Evolutionary conservation across 108 stramenopile species (phyloP), one percentile per base, ranked within the genome.

Genomic region (Nitzschia sp.): DNA sequence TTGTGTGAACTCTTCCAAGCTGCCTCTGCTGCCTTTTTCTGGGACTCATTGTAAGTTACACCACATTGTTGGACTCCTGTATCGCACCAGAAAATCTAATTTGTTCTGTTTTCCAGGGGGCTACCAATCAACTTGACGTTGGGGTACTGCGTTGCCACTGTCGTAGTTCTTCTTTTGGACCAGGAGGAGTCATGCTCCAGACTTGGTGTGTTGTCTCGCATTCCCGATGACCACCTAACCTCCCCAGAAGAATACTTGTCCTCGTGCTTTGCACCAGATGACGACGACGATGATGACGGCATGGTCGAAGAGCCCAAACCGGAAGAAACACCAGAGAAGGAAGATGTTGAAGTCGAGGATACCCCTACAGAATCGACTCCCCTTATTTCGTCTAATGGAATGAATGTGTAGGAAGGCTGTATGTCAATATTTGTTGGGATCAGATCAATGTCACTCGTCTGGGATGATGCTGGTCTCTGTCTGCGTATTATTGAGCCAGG

Each of bases 91-190:
- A n/a, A n/a, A n/a, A n/a, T n/a, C n/a, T n/a, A n/a, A n/a, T n/a
- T n/a, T n/a, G n/a, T n/a, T n/a, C n/a, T n/a, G n/a, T n/a, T n/a
- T 17, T 9, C 41, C 40, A 72, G 71, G 5, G 71, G 55, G 6
- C 15, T 57, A 41, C 54, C 71, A 0, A 53, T 72, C n/a, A 17
- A 54, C 7, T 63, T 53, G 41, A 52, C 71, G 29, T 26, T 72
- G 24, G 71, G 71, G 10, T 72, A 46, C 55, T 72, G 71, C 41
- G 19, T 72, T 43, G 62, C 71, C 3, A 55, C 62, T 3, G 11
- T 72, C 0, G 50, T 41, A 0, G 12, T 72, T 20, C 12, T 72
- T 2, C 52, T 62, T n/a, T 41, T 71, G 15, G 69, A 70, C 26
- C 25, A n/a, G n/a, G 67, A 67, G 24, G 51, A 51, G 42, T 62